Base-by-base conservation (phyloP, 1,284 basidiomycete genomes). In the Fomitopsis palustris region DNA sequence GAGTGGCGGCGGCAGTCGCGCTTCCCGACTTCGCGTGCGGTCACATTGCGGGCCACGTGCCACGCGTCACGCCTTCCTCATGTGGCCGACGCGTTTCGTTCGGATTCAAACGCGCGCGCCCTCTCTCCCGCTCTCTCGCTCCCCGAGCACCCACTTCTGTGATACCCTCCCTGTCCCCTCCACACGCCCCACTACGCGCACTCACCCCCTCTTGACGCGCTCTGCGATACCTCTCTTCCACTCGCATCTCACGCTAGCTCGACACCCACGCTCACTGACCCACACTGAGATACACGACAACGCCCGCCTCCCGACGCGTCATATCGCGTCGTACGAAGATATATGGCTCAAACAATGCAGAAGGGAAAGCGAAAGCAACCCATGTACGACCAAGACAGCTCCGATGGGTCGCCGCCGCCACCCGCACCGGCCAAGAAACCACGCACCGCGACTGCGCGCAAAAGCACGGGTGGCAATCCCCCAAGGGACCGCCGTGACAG, bases 401-500 rank as follows among this genome's bases (percentile, higher is more conserved):
- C 66, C 33, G 80, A 79, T 64, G 81, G 78, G 16, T 76, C 77
- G 4, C 77, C 81, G 0, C 77, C 81, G 0, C 75, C 81, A 0
- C 72, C 80, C 5, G 82, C 82, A 60, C 58, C 76, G 9, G 49
- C 27, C 9, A 86, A 79, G 70, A 67, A 63, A 56, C 53, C 68
- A 58, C 66, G 63, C 29, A 73, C 79, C 5, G 73, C 76, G 57
- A 91, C 89, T 0, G 90, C 90, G 19, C 82, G 90, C 58, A 92
- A 92, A 74, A 88, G 83, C 70, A 90, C 89, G 0, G 89, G 89
- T 47, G 84, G 87, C 27, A 75, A 72, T 53, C 70, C 78, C 0
- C 82, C 84, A 49, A 70, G 69, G 31, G 59, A 59, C 21, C 39
- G 59, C 53, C 64, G 60, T 16, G 63, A 29, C 16, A 54, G 41